phyloP scores from a whole-genome alignment of 2,329 filamentous ascomycete species.

The Microdochium bolleyi region DNA sequence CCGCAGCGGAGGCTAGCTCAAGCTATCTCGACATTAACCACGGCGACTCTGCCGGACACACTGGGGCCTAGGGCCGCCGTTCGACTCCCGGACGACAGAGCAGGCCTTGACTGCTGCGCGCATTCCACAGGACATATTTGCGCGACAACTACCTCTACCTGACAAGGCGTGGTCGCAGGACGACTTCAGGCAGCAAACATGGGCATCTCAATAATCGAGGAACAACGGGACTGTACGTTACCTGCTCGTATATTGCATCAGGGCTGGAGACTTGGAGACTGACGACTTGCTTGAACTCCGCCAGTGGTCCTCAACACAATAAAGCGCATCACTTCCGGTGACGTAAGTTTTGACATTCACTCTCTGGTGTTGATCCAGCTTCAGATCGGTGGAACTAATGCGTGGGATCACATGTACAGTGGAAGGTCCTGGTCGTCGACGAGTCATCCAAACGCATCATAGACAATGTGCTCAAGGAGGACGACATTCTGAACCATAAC shows the following conservation, averaged over 20 bases:
- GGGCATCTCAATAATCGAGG: constrained; percentile 76
- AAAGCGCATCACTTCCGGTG: constrained; percentile 69
- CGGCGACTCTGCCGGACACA: not conserved
- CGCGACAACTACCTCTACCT: not conserved
- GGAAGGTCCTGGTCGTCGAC: constrained; percentile 94
- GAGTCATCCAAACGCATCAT: constrained; percentile 75
- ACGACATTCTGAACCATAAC: constrained; percentile 95
- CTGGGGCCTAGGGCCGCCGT: not conserved
- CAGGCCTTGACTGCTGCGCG: too few species aligned
- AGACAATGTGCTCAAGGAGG: constrained; percentile 85
- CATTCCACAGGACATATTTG: not conserved
- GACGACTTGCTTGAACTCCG: not conserved
- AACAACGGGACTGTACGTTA: constrained; percentile 66
- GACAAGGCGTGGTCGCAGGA: not conserved
- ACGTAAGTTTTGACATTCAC: constrained; percentile 46
- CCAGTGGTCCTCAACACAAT: constrained; percentile 68
- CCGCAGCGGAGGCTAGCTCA: constrained; percentile 5
- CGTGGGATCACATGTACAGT: constrained; percentile 42
- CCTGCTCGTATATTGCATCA: constrained; percentile 1
- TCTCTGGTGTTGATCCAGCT: constrained; percentile 4
- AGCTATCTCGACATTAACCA: not conserved
- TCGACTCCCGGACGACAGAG: not conserved
- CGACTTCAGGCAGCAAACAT: constrained; percentile 46
- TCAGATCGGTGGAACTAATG: not conserved
- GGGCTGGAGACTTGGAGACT: not conserved